Conservation (phyloP, 108 stramenopile species). For the Schizochytrium sp. region DNA sequence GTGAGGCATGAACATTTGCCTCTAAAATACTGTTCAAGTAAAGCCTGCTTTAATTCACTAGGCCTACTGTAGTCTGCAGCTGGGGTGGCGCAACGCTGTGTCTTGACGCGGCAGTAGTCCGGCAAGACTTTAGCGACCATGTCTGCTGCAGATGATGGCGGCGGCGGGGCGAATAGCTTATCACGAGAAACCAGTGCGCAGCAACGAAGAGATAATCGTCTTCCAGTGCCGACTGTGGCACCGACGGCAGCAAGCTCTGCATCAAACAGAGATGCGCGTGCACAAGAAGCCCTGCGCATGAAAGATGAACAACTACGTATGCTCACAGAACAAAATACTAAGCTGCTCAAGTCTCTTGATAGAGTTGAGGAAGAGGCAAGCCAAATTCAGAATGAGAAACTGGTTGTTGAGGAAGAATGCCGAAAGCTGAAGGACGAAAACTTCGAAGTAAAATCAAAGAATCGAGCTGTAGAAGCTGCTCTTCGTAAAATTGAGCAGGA, state of each 20-base stretch:
- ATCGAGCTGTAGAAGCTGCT: conserved; percentile 77
- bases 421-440: conserved; percentile 76
- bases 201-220: background rate
- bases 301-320: conserved; percentile 86
- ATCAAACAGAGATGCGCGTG: conserved; percentile 72
- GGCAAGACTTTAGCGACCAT: no score
- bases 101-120: no score
- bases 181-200: no score
- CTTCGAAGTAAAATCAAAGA: conserved; percentile 76
- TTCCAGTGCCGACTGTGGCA: conserved; percentile 27
- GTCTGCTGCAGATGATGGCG: no score
- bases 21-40: no score
- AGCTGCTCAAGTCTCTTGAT: conserved; percentile 78
- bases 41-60: no score
- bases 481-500: conserved; percentile 76
- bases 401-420: conserved; percentile 79
- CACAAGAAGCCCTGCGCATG: conserved; percentile 81
- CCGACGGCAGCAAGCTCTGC: conserved; percentile 18
- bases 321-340: conserved; percentile 81
- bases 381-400: conserved; percentile 75
- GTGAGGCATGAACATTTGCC: no score
- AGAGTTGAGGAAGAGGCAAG: conserved; percentile 78
- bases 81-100: no score
- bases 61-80: no score
- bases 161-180: no score